Percentiles rank a stretch among this genome's conserved stretches.
Evolutionary conservation across 2,329 filamentous ascomycete species (phyloP).

Genomic region (Colletotrichum cordylinicola): DNA sequence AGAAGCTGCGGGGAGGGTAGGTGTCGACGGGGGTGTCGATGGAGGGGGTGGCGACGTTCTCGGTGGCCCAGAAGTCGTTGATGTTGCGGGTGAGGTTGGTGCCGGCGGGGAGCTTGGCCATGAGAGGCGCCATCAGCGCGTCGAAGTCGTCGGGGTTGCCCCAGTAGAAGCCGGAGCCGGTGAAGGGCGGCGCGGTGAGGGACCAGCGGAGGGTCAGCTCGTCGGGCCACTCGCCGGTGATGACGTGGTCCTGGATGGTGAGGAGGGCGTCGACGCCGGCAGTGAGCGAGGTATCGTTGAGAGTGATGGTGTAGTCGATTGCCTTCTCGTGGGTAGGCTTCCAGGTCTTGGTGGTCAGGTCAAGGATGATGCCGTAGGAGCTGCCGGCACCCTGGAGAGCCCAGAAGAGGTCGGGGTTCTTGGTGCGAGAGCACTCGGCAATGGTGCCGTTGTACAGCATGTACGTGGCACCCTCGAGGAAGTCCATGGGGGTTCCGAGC

Average conservation of each 20-base stretch:
- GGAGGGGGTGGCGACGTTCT: conserved; percentile 19
- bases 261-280: conserved; percentile 15
- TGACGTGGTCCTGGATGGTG: conserved; percentile 18
- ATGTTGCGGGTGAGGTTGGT: conserved; percentile 14
- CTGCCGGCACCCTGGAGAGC: conserved; percentile 22
- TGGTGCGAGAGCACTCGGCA: conserved; percentile 10
- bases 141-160: conserved; percentile 21
- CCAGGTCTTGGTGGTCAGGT: conserved; percentile 18
- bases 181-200: conserved; percentile 11
- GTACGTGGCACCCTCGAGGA: conserved; percentile 16
- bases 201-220: conserved; percentile 21
- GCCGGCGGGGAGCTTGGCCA: conserved; percentile 8
- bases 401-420: conserved; percentile 24
- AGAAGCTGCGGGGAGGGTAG: conserved; percentile 19
- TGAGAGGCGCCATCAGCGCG: conserved; percentile 12
- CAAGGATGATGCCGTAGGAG: conserved; percentile 20
- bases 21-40: conserved; percentile 12
- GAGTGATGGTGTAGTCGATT: conserved; percentile 18
- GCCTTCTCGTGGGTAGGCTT: conserved; percentile 8
- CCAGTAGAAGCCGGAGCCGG: conserved; percentile 22
- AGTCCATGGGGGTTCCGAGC: conserved; percentile 22
- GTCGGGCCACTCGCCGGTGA: conserved; percentile 14
- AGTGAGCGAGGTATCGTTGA: conserved; percentile 1
- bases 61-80: conserved; percentile 20
- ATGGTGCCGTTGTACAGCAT: conserved; percentile 25